phyloP scores from a whole-genome alignment of 306 rosid species.

The Urtica urens region DNA sequence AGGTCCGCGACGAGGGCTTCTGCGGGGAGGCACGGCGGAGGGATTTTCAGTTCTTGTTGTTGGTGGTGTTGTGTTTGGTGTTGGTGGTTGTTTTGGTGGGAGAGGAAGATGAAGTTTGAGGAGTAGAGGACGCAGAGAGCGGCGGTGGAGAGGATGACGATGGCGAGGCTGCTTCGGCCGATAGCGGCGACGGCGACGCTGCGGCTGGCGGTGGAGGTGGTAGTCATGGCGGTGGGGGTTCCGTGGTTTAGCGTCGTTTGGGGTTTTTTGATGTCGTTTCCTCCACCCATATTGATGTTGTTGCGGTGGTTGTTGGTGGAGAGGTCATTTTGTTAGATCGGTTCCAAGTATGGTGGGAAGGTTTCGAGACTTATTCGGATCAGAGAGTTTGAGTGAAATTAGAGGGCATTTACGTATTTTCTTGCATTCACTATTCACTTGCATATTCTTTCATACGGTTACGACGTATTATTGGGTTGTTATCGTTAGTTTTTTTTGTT shows the following conservation, averaged over 20 bases:
- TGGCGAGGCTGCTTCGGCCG: conserved; percentile 33
- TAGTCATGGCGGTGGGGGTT: background rate
- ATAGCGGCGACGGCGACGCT: background rate
- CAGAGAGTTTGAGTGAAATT: too few species aligned
- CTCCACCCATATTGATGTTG: background rate
- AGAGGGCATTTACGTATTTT: too few species aligned
- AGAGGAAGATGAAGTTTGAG: conserved; percentile 36
- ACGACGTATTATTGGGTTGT: too few species aligned
- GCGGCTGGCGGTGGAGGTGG: background rate
- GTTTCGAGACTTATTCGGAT: background rate
- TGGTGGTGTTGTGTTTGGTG: too few species aligned
- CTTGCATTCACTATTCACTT: too few species aligned
- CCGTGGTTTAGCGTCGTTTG: background rate
- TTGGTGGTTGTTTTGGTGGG: too few species aligned
- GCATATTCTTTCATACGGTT: too few species aligned
- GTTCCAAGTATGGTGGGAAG: too few species aligned
- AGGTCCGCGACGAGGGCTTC: conserved; percentile 14
- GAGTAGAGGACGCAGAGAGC: conserved; percentile 46
- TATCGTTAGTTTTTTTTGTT: too few species aligned
- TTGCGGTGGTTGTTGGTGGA: conserved; percentile 8
- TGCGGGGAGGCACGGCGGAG: conserved; percentile 30
- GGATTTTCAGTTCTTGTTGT: too few species aligned
- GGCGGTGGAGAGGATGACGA: conserved; percentile 35
- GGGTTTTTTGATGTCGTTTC: background rate
- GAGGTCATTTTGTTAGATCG: background rate